Percentiles rank a stretch among this genome's conserved stretches.
phyloP scores from a whole-genome alignment of 2,329 filamentous ascomycete genomes.

The Fusarium subglutinans region DNA sequence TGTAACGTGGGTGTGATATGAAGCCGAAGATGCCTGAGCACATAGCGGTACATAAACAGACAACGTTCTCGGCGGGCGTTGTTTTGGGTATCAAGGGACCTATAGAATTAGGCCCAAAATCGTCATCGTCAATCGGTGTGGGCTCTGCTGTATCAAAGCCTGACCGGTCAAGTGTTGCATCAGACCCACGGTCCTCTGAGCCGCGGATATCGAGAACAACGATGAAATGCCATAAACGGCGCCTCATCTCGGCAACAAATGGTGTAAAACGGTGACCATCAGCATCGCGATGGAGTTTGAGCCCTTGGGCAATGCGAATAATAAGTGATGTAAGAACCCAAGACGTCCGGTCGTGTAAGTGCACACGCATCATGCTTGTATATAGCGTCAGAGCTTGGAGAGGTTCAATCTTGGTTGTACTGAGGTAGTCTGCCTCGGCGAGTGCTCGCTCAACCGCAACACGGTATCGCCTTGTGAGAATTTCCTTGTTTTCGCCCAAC shows the following conservation, averaged over 20 bases:
- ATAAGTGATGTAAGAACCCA: slow-evolving; percentile 55
- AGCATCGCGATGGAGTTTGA: slow-evolving; percentile 55
- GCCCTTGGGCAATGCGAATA: slow-evolving; percentile 55
- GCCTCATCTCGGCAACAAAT: slow-evolving; percentile 68
- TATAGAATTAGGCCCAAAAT: slow-evolving; percentile 54
- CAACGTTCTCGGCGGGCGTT: slow-evolving; percentile 54
- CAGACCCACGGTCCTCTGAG: slow-evolving; percentile 63
- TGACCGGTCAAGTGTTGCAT: slow-evolving; percentile 52
- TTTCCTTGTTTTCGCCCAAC: slow-evolving; percentile 48
- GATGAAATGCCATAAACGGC: slow-evolving; percentile 71
- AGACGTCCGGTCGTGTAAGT: slow-evolving; percentile 50
- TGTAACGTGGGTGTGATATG: slow-evolving; percentile 48
- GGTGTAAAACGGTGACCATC: slow-evolving; percentile 49
- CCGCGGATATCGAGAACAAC: slow-evolving; percentile 66
- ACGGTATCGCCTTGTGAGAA: slow-evolving; percentile 46
- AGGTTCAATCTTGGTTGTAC: slow-evolving; percentile 50
- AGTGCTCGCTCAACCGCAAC: slow-evolving; percentile 51
- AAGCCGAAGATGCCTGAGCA: slow-evolving; percentile 54
- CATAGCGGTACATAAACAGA: slow-evolving; percentile 51
- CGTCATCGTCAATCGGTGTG: slow-evolving; percentile 63
- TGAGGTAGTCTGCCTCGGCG: slow-evolving; percentile 55
- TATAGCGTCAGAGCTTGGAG: slow-evolving; percentile 56
- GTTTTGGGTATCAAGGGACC: slow-evolving; percentile 47
- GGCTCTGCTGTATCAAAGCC: slow-evolving; percentile 59
- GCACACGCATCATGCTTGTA: slow-evolving; percentile 51